Conservation (phyloP, 108 stramenopile genomes). For the Conticribra guillardii region DNA sequence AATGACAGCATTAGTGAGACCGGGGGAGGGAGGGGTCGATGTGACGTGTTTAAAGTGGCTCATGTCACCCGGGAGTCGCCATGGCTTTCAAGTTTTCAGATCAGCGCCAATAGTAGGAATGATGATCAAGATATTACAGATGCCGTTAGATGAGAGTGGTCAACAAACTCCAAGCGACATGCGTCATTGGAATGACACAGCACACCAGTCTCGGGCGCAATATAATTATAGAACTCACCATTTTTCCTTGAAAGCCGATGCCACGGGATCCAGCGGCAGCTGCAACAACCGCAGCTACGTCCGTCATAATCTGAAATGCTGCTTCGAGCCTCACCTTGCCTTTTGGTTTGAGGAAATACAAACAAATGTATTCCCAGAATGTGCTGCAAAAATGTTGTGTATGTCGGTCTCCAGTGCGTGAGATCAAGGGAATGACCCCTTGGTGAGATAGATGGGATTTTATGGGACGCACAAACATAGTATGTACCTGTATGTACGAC, state of each 20-base stretch:
- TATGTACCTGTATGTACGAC: too few species aligned
- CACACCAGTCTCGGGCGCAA: neutral
- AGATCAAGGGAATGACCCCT: too few species aligned
- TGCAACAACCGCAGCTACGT: slow-evolving; percentile 72
- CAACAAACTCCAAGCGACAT: too few species aligned
- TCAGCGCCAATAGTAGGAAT: neutral
- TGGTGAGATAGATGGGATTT: too few species aligned
- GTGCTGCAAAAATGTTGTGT: neutral
- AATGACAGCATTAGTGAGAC: slow-evolving; percentile 90
- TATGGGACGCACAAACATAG: too few species aligned
- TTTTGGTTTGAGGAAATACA: slow-evolving; percentile 16
- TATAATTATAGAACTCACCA: slow-evolving; percentile 64
- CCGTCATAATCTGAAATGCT: slow-evolving; percentile 63
- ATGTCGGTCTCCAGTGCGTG: too few species aligned
- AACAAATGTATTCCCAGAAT: slow-evolving; percentile 5
- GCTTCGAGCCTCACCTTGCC: slow-evolving; percentile 49
- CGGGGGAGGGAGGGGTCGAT: slow-evolving; percentile 49
- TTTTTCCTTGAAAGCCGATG: slow-evolving; percentile 69
- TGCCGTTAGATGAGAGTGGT: too few species aligned
- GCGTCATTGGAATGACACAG: neutral
- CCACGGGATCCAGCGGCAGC: slow-evolving; percentile 63
- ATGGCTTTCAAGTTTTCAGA: slow-evolving; percentile 54
- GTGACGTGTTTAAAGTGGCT: slow-evolving; percentile 83
- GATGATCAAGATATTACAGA: too few species aligned
- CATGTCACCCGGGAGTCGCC: slow-evolving; percentile 86